Base-by-base conservation (phyloP, 768 basidiomycete genomes). In the Kwoniella mangroviensis region DNA sequence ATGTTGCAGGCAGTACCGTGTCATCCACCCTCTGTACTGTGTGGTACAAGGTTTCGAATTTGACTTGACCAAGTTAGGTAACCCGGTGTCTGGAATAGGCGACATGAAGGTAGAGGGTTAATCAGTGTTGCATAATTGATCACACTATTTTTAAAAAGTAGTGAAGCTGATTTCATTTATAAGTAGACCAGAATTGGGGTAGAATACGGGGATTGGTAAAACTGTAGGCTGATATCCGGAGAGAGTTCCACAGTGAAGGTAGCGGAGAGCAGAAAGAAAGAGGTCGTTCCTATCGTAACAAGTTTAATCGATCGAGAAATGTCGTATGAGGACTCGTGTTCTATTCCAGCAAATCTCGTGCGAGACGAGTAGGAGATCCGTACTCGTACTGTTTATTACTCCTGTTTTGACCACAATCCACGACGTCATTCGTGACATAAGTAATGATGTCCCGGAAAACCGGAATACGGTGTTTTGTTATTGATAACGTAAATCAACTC, bases 31-130 rank as follows among this genome's bases (percentile, higher is more conserved):
- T 13, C 15, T 12, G 21, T 3, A 54, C n/a, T 22, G 21, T 54
- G n/a, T 3, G 21, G 7, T 11, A 22, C 21, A 2, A 24, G 21
- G 13, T 22, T n/a, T 19, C 22, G 49, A 51, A 21, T 55, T 24
- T 13, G 24, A 17, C 24, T 58, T 13, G 7, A 40, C 58, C 58
- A 60, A 43, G 58, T 42, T 42, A 60, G 58, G 58, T 60, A 60
- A 60, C 34, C 58, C 58, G 58, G 58, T 60, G 58, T 60, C 58
- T 60, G 58, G 41, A 60, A 60, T 60, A 24, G 56, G 28, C 34
- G 34, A 34, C 34, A 34, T 34, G 6, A 34, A 1, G 34, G 34
- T 34, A 34, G 34, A 34, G 9, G 10, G 45, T 49, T 49, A 49
- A 13, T 49, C 19, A 13, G 13, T 15, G 4, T 49, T 49, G 19